Base-by-base conservation (phyloP, 2,329 filamentous ascomycete species). In the Fusarium neocosmosporiellum region DNA sequence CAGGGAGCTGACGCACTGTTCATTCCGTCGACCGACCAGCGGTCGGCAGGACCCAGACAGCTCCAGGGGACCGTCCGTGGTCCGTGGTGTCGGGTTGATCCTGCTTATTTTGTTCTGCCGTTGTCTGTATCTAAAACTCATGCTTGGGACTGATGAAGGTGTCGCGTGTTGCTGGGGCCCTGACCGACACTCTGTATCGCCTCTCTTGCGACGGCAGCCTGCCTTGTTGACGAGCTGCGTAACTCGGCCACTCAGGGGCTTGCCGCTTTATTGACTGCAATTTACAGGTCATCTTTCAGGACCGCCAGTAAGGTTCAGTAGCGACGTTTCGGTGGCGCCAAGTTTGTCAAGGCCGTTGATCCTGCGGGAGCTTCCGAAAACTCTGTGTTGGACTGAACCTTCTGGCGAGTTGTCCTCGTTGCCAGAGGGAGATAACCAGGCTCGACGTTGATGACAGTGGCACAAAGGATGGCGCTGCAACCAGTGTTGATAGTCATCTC, bases 361-460 rank as follows among this genome's bases (percentile, higher is more conserved):
- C 67, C 54, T 27, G 64, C 70, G 67, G 70, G 59, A 68, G 70
- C 70, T 73, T 73, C 70, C 70, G n/a, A 55, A 43, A 54, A 37
- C 7, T 55, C 39, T 53, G 14, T 53, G 20, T 43, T 27, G 59
- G 54, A 48, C 33, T 65, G 34, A 58, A 39, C 34, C 34, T 58
- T 58, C 10, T 58, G 18, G 36, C 27, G 34, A 37, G 16, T 58
- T 39, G 24, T 58, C 20, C 14, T 24, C 7, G 24, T 20, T 39
- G 54, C 29, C n/a, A 36, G 16, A n/a, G 50, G 31, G 31, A 55
- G 36, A 36, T 22, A 55, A 24, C 14, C 29, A 55, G 14, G 50
- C 16, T 36, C 14, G 20, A 24, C 7, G n/a, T 36, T 22, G 50
- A 36, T 36, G 29, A 53, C 11, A 53, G 48, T 53, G 18, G 18